Percentiles rank a stretch among this genome's conserved stretches.
phyloP scores from a whole-genome alignment of 1,284 basidiomycete species.

The Prillingera fragicola region DNA sequence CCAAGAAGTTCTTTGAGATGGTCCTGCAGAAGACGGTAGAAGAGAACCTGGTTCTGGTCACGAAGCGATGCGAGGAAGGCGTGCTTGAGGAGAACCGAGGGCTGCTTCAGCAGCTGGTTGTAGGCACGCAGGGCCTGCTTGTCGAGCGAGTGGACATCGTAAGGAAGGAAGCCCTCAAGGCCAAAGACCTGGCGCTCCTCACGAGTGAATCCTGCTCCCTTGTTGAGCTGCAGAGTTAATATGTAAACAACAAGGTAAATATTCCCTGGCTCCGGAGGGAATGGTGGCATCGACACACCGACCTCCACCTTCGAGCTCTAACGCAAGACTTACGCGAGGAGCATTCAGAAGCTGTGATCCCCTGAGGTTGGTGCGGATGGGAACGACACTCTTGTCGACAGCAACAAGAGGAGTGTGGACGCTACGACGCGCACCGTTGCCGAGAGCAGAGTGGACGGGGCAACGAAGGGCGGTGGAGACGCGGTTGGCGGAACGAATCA shows the following conservation, averaged over 20 bases:
- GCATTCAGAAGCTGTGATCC: conserved; percentile 41
- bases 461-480: too few species aligned
- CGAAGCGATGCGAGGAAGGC: conserved; percentile 52
- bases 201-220: conserved; percentile 64
- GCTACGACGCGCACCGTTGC: too few species aligned
- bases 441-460: too few species aligned
- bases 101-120: conserved; percentile 54
- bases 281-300: neutral
- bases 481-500: too few species aligned
- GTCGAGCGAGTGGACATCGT: conserved; percentile 66
- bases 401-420: too few species aligned
- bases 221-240: conserved; percentile 35
- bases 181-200: conserved; percentile 68
- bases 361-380: conserved; percentile 25
- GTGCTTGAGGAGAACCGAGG: conserved; percentile 40
- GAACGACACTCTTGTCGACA: conserved; percentile 35
- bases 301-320: neutral
- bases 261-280: too few species aligned
- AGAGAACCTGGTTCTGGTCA: conserved; percentile 62
- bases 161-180: conserved; percentile 70
- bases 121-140: conserved; percentile 65
- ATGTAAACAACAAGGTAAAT: too few species aligned
- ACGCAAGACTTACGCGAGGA: conserved; percentile 33
- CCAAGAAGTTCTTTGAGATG: conserved; percentile 61
- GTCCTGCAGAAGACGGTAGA: conserved; percentile 62